Evolutionary conservation across 192 early-diverging fungal genomes (phyloP).

Genomic region (Entomortierella beljakovae): DNA sequence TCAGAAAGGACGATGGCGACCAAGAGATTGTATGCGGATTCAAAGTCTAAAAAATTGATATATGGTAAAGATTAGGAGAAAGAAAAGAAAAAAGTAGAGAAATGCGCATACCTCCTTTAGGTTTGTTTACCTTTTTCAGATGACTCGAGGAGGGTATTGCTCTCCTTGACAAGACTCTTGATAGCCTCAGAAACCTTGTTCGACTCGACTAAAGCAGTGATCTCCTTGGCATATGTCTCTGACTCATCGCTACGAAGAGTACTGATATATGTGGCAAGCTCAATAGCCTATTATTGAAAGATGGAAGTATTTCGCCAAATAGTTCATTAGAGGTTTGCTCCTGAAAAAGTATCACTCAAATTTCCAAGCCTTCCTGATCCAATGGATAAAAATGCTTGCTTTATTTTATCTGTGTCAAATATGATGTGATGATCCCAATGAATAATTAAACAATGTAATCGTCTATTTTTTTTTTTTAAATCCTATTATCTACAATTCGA

Average conservation of each 20-base stretch:
- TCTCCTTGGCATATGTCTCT: slow-evolving; percentile 58
- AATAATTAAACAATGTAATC: no score
- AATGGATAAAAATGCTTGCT: no score
- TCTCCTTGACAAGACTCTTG: slow-evolving; percentile 65
- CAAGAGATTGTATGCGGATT: slow-evolving; percentile 74
- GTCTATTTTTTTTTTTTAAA: no score
- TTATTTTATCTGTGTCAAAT: no score
- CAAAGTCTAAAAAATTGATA: slow-evolving; percentile 60
- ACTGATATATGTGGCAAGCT: slow-evolving; percentile 77
- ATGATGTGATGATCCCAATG: no score
- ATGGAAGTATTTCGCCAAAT: no score
- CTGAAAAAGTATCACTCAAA: no score
- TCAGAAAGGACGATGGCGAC: slow-evolving; percentile 69
- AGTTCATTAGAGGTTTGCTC: no score
- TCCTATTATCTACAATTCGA: no score
- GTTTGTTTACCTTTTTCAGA: slow-evolving; percentile 64
- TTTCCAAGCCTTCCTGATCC: background rate
- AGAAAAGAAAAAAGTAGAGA: background rate
- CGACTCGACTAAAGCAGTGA: slow-evolving; percentile 62
- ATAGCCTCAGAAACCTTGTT: slow-evolving; percentile 70
- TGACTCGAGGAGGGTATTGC: slow-evolving; percentile 62
- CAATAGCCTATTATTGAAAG: slow-evolving; percentile 69
- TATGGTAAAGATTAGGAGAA: background rate
- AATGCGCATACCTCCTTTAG: background rate
- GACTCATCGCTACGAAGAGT: slow-evolving; percentile 60